phyloP scores from a whole-genome alignment of 768 basidiomycete genomes.

The Lentinula lateritia region DNA sequence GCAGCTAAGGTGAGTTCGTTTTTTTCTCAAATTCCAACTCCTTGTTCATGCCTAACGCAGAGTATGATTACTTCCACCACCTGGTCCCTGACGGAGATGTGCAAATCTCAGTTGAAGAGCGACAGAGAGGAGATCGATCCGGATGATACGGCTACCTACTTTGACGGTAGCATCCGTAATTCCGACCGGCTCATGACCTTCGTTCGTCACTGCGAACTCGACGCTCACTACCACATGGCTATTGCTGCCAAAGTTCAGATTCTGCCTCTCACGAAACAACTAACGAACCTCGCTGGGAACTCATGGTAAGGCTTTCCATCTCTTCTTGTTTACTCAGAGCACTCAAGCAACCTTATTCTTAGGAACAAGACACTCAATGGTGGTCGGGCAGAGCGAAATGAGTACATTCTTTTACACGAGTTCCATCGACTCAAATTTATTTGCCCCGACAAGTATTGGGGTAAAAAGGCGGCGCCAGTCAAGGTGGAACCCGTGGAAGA shows the following conservation, averaged over 20 bases:
- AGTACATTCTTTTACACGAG: constrained; percentile 97
- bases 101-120: constrained; percentile 78
- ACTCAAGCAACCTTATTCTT: constrained; percentile 4
- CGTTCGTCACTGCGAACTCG: constrained; percentile 89
- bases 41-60: constrained; percentile 29
- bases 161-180: constrained; percentile 75
- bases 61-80: constrained; percentile 97
- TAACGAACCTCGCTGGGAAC: constrained; percentile 95
- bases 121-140: constrained; percentile 93
- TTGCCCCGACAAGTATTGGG: constrained; percentile 90
- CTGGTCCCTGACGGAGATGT: constrained; percentile 98
- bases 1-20: constrained; percentile 70
- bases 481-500: constrained; percentile 47
- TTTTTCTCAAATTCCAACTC: not conserved
- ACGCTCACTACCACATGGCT: constrained; percentile 97
- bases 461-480: constrained; percentile 58
- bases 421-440: constrained; percentile 96
- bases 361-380: constrained; percentile 98
- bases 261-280: constrained; percentile 83
- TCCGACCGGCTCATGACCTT: constrained; percentile 82
- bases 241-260: constrained; percentile 93
- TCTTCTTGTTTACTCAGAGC: not conserved
- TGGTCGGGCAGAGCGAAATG: constrained; percentile 97
- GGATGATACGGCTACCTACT: constrained; percentile 87
- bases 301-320: constrained; percentile 61